Base-by-base conservation (phyloP, 179 eudicot genomes). In the Carnegiea gigantea region DNA sequence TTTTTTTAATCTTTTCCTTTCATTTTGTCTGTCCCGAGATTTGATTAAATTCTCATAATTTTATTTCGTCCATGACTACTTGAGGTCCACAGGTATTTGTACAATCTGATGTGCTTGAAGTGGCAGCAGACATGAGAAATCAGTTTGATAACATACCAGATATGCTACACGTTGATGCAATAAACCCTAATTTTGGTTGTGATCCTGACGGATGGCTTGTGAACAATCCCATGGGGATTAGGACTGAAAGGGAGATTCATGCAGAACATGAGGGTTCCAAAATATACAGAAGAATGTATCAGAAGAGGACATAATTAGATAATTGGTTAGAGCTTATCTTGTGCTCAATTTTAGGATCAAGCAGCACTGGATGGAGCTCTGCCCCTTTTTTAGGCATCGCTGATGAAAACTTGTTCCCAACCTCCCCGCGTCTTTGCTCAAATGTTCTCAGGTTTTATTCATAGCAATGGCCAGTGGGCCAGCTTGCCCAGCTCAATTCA, bases 181-280 rank as follows among this genome's bases (percentile, higher is more conserved):
- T 90, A n/a, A 78, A 90, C 79, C 78, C 87, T 36, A 68, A 53
- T 59, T 10, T 83, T 67, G 77, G 28, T 15, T 95, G 95, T 40
- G 94, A 95, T 48, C n/a, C 77, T 57, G 94, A 93, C 49, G 98
- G 98, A 54, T 97, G 99, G 98, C 84, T 93, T 78, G 79, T 89
- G 81, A 82, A 82, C 49, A 93, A 89, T 82, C 98, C 98, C n/a
- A 89, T 95, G 97, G 97, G 92, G 65, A 92, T 96, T 86, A 88
- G 98, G 82, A 94, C 97, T 0, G 98, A 96, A 79, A 90, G 99
- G 75, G 99, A 96, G 90, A 89, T 96, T 30, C 95, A 94, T 78
- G 98, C 98, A 12, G 97, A 94, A 84, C 78, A 87, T 51, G 98
- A 96, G 89, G 97, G 98, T 68, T 87, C 91, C 23, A 89, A 78